phyloP scores from a whole-genome alignment of 768 basidiomycete genomes.

The Boletus barrowsii region DNA sequence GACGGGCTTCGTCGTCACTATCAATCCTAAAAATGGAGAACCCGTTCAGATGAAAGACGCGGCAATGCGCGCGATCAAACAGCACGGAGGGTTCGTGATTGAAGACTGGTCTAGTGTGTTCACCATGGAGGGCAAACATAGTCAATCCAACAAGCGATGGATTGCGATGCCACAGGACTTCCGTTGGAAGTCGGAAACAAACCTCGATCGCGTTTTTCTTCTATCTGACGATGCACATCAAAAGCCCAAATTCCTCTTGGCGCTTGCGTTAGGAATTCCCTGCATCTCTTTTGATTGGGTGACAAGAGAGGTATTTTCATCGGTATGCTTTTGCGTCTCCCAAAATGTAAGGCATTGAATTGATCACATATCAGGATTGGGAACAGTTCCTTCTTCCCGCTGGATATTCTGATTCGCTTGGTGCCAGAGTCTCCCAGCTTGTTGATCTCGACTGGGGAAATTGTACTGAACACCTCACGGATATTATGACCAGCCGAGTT shows the following conservation, averaged over 20 bases:
- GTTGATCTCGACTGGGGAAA: constrained; percentile 51
- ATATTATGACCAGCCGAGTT: constrained; percentile 58
- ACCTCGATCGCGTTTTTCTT: constrained; percentile 52
- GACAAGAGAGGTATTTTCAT: constrained; percentile 25
- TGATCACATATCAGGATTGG: constrained; percentile 50
- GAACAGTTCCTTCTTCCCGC: constrained; percentile 53
- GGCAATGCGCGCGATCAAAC: constrained; percentile 43
- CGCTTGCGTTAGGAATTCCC: constrained; percentile 84
- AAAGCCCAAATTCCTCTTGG: constrained; percentile 78
- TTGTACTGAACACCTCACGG: constrained; percentile 47
- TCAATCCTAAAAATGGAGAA: constrained; percentile 37
- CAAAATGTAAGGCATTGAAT: constrained; percentile 7
- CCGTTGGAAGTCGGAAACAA: constrained; percentile 39
- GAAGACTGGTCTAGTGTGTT: constrained; percentile 63
- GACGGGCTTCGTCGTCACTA: constrained; percentile 60
- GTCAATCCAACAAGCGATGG: constrained; percentile 49
- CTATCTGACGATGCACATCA: constrained; percentile 62
- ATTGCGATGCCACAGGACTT: constrained; percentile 47
- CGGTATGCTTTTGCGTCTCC: constrained; percentile 15
- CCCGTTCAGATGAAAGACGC: constrained; percentile 41
- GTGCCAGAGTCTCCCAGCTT: constrained; percentile 43
- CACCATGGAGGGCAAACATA: constrained; percentile 50
- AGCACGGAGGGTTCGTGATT: constrained; percentile 53
- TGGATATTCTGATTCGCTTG: constrained; percentile 41
- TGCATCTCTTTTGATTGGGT: constrained; percentile 63